A percentile compares a stretch with the other conserved stretches of the same genome.
Conservation (phyloP, 2,329 filamentous ascomycete species). For the Fusarium subglutinans region DNA sequence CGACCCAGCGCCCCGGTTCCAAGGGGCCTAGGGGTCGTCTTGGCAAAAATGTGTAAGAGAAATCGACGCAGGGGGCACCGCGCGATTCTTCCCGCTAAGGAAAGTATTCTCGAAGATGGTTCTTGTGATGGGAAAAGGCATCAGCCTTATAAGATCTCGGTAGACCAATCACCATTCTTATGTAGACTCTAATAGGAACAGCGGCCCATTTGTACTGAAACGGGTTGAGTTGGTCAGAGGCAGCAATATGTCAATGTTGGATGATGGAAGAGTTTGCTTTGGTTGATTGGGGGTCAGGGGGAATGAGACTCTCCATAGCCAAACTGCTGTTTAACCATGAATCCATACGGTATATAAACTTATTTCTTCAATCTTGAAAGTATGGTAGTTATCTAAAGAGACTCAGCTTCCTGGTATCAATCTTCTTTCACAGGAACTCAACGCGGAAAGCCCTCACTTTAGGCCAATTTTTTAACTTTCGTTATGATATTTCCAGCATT, state of each 20-base stretch:
- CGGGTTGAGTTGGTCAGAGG: background rate
- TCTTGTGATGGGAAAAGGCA: background rate
- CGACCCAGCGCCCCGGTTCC: background rate
- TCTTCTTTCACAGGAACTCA: no score
- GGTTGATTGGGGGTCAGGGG: background rate
- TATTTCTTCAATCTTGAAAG: background rate
- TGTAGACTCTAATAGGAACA: background rate
- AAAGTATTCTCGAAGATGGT: background rate
- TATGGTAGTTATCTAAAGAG: background rate
- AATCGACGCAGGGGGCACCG: background rate
- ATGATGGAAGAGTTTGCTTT: no score
- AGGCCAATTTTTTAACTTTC: background rate
- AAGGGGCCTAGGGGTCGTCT: background rate
- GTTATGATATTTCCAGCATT: slow-evolving; percentile 25
- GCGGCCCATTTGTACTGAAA: background rate
- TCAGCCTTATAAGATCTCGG: background rate
- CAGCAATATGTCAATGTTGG: no score
- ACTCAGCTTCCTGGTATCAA: background rate
- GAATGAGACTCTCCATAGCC: background rate
- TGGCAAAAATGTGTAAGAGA: background rate
- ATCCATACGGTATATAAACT: background rate
- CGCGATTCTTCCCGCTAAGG: background rate
- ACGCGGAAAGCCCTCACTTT: no score
- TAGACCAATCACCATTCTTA: background rate
- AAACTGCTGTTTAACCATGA: rapidly evolving